Conservation (phyloP, 2,329 filamentous ascomycete species). For the Parastagonospora avenae region DNA sequence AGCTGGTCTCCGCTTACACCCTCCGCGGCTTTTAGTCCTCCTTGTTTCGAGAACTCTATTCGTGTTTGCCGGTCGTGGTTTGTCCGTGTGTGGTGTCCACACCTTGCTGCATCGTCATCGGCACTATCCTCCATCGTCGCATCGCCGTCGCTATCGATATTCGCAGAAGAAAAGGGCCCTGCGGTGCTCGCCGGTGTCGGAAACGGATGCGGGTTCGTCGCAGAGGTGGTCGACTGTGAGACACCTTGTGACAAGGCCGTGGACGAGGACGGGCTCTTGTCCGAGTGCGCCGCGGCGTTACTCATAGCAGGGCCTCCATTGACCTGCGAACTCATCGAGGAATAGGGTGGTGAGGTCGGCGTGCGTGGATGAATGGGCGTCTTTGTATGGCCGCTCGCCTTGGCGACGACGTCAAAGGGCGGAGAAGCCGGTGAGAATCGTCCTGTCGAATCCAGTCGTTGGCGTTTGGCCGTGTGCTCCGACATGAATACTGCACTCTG, state of each 20-base stretch:
- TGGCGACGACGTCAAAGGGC: constrained; percentile 47
- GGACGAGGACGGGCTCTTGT: constrained; percentile 51
- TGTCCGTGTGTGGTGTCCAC: constrained; percentile 48
- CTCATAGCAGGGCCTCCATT: constrained; percentile 42
- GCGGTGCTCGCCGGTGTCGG: constrained; percentile 48
- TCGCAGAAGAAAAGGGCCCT: constrained; percentile 36
- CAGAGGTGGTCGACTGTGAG: constrained; percentile 41
- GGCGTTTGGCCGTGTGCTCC: constrained; percentile 46
- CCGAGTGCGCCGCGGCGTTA: constrained; percentile 32
- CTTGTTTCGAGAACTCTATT: constrained; percentile 29
- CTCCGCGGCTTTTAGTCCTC: constrained; percentile 34
- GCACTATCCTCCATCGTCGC: constrained; percentile 47
- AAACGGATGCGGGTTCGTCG: constrained; percentile 37
- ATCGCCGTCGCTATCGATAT: constrained; percentile 50
- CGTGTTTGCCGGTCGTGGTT: constrained; percentile 54
- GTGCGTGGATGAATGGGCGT: constrained; percentile 52
- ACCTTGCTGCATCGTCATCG: constrained; percentile 33
- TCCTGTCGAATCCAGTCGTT: constrained; percentile 46
- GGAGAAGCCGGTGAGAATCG: constrained; percentile 54
- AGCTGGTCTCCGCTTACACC: constrained; percentile 38
- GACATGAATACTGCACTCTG: constrained; percentile 36
- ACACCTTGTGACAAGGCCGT: constrained; percentile 43
- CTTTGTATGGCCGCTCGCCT: constrained; percentile 47
- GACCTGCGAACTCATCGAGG: constrained; percentile 53
- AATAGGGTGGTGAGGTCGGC: constrained; percentile 54